Conservation (phyloP, 257 asterid species). For the Echium plantagineum region DNA sequence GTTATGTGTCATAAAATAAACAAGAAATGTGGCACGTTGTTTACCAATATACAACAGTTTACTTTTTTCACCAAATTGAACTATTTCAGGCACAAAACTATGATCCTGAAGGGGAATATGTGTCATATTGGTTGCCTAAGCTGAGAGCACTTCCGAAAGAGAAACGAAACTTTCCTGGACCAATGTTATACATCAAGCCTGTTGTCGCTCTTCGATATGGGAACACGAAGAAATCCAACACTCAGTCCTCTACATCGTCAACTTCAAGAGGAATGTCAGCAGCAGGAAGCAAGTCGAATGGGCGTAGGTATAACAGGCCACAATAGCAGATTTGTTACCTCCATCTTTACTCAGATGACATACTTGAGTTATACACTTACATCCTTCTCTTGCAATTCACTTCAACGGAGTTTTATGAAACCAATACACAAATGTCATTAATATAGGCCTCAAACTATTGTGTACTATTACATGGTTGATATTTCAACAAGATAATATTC, state of each 20-base stretch:
- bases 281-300: conserved; percentile 8
- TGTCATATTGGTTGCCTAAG: conserved; percentile 75
- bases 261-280: conserved; percentile 25
- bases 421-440: too few species aligned
- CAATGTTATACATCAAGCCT: conserved; percentile 43
- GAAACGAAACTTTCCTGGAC: conserved; percentile 60
- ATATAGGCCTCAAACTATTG: too few species aligned
- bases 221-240: conserved; percentile 25
- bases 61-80: background rate
- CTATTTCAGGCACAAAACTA: conserved; percentile 68
- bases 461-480: too few species aligned
- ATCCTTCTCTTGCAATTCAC: too few species aligned
- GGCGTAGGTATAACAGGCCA: background rate
- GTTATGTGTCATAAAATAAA: too few species aligned
- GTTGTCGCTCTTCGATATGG: conserved; percentile 64
- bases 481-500: too few species aligned
- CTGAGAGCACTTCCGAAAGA: conserved; percentile 54
- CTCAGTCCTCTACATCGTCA: conserved; percentile 8
- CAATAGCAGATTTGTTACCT: background rate
- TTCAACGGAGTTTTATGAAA: too few species aligned
- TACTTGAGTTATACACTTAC: too few species aligned
- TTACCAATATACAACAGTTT: too few species aligned
- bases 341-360: too few species aligned
- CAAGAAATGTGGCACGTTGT: too few species aligned
- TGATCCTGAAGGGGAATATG: conserved; percentile 80